Conservation (phyloP, 805 yeast genomes). For the Brettanomyces naardenensis region DNA sequence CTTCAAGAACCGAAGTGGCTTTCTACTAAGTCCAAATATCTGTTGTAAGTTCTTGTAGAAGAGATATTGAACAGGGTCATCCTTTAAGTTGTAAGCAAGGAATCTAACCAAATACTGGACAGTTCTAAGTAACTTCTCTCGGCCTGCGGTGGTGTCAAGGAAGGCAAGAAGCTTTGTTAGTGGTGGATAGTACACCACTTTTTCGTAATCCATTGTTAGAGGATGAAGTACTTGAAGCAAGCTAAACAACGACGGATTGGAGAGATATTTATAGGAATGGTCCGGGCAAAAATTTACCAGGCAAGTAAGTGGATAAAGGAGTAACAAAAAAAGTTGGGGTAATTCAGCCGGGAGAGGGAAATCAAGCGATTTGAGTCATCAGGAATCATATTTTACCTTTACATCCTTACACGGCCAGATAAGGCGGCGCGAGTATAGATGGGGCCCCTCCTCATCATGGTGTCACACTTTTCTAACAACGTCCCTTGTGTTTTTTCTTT, state of each 20-base stretch:
- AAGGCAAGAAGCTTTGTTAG: conserved; percentile 52
- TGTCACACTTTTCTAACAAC: not conserved
- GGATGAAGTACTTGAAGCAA: no score
- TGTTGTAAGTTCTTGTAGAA: conserved; percentile 48
- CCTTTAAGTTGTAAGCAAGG: conserved; percentile 28
- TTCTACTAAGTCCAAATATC: conserved; percentile 65
- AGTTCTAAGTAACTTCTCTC: conserved; percentile 74
- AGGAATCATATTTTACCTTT: no score
- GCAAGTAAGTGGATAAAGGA: conserved; percentile 1
- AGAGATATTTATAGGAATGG: no score
- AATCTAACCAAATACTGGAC: conserved; percentile 78
- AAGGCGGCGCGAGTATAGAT: no score
- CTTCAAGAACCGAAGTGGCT: conserved; percentile 77
- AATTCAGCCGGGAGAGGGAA: not conserved
- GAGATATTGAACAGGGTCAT: conserved; percentile 18
- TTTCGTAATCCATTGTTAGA: conserved; percentile 54
- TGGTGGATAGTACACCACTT: conserved; percentile 68
- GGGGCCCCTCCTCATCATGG: no score
- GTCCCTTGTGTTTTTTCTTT: not conserved
- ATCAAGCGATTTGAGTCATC: not conserved
- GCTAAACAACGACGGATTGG: no score
- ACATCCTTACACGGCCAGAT: no score
- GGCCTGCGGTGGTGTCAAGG: conserved; percentile 57
- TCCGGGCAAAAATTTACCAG: no score
- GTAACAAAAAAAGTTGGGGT: not conserved